phyloP scores from a whole-genome alignment of 495 filamentous ascomycete species.

The Arthonia radiata region DNA sequence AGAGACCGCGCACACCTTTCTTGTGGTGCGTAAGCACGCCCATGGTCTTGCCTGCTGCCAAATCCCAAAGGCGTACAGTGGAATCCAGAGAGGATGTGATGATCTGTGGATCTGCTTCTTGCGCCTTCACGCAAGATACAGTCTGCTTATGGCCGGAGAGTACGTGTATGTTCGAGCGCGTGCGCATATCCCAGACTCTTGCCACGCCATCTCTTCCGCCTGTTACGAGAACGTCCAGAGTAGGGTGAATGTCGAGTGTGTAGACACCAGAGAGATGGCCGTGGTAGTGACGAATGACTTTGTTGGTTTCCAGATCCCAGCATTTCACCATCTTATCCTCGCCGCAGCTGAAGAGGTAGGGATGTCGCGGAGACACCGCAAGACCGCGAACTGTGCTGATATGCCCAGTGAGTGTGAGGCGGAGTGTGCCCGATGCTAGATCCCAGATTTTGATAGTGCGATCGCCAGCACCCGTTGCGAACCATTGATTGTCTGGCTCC shows the following conservation, averaged over 20 bases:
- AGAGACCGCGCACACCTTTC: slow-evolving; percentile 73
- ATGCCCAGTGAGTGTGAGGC: slow-evolving; percentile 81
- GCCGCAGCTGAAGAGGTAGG: slow-evolving; percentile 91
- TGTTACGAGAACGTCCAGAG: slow-evolving; percentile 80
- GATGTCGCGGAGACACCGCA: slow-evolving; percentile 79
- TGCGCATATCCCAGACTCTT: slow-evolving; percentile 97
- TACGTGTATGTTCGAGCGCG: slow-evolving; percentile 83
- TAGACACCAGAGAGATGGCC: slow-evolving; percentile 94
- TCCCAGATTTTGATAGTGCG: slow-evolving; percentile 99
- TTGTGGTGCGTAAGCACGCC: slow-evolving; percentile 95
- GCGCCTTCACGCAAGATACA: slow-evolving; percentile 68
- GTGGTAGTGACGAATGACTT: slow-evolving; percentile 96
- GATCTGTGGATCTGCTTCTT: slow-evolving; percentile 91
- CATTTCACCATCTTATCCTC: slow-evolving; percentile 99
- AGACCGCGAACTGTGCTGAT: slow-evolving; percentile 90
- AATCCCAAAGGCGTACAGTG: slow-evolving; percentile 85
- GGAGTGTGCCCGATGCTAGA: slow-evolving; percentile 56
- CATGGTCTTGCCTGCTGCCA: slow-evolving; percentile 92
- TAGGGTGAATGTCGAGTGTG: slow-evolving; percentile 72
- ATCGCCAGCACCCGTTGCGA: slow-evolving; percentile 87
- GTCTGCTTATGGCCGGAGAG: slow-evolving; percentile 74
- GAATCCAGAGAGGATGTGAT: slow-evolving; percentile 77
- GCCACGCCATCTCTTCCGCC: slow-evolving; percentile 87
- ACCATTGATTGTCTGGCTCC: slow-evolving; percentile 94
- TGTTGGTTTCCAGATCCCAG: slow-evolving; percentile 97